Conservation (phyloP, 2,329 filamentous ascomycete genomes). For the Chrysoporthe cubensis region DNA sequence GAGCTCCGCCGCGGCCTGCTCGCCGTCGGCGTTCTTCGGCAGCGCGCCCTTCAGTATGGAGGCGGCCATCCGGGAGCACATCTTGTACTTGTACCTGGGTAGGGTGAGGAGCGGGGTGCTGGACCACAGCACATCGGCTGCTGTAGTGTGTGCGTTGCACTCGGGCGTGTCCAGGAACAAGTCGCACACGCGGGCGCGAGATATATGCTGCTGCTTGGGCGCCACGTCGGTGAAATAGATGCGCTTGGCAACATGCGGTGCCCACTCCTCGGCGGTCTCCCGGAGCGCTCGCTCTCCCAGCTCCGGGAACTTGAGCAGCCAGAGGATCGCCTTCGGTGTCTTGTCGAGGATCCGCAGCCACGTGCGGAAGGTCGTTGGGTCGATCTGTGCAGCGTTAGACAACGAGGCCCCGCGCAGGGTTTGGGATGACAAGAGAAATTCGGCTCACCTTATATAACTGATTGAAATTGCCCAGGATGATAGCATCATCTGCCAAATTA, state of each 20-base stretch:
- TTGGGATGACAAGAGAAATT: neutral
- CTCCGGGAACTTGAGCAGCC: slow-evolving; percentile 96
- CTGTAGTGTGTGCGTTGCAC: slow-evolving; percentile 97
- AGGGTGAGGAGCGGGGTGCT: slow-evolving; percentile 90
- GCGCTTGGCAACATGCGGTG: slow-evolving; percentile 80
- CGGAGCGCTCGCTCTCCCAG: slow-evolving; percentile 85
- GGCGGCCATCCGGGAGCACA: slow-evolving; percentile 98
- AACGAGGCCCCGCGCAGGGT: too few relatives aligned
- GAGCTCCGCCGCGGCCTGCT: slow-evolving; percentile 70
- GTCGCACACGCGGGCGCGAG: slow-evolving; percentile 87
- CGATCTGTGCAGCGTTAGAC: slow-evolving; percentile 65
- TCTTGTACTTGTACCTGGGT: slow-evolving; percentile 93
- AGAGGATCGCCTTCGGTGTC: slow-evolving; percentile 86
- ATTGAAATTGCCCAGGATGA: slow-evolving; percentile 98
- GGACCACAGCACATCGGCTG: slow-evolving; percentile 94
- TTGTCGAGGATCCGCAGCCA: slow-evolving; percentile 90
- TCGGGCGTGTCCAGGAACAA: slow-evolving; percentile 96
- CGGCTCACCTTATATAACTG: slow-evolving; percentile 89
- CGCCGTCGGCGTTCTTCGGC: slow-evolving; percentile 71
- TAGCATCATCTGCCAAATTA: slow-evolving; percentile 74
- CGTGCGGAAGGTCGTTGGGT: slow-evolving; percentile 92
- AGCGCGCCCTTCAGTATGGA: slow-evolving; percentile 91
- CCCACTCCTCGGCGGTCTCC: slow-evolving; percentile 81
- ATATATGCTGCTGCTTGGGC: slow-evolving; percentile 91
- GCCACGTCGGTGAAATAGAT: slow-evolving; percentile 97